Evolutionary conservation across 352 stramenopile species (phyloP).

Genomic region (Phytophthora meadii): DNA sequence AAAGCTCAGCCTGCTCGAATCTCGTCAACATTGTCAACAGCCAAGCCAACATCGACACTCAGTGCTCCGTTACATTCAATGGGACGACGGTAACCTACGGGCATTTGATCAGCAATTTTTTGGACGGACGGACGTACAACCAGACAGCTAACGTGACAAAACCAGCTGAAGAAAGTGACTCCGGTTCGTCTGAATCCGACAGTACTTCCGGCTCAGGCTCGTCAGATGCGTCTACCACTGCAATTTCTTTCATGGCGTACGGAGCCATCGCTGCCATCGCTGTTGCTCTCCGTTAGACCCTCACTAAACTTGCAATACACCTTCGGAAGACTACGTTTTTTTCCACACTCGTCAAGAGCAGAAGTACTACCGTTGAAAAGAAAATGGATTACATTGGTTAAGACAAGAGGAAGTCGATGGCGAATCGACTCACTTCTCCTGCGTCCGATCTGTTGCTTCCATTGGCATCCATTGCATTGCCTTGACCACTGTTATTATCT

Average conservation of each 20-base stretch:
- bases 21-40: slow-evolving; percentile 67
- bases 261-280: slow-evolving; percentile 31
- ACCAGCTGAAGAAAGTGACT: slow-evolving; percentile 20
- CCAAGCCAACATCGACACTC: slow-evolving; percentile 53
- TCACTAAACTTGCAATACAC: slow-evolving; percentile 26
- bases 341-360: too few species aligned
- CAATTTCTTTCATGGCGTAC: slow-evolving; percentile 24
- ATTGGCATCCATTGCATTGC: slow-evolving; percentile 7
- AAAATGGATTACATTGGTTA: slow-evolving; percentile 8
- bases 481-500: neutral
- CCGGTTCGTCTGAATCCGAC: slow-evolving; percentile 25
- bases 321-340: neutral
- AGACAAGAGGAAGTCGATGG: slow-evolving; percentile 42
- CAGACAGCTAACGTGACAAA: slow-evolving; percentile 42
- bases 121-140: slow-evolving; percentile 68
- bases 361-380: too few species aligned
- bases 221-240: slow-evolving; percentile 6
- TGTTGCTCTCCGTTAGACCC: slow-evolving; percentile 25
- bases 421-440: slow-evolving; percentile 23
- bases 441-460: slow-evolving; percentile 6
- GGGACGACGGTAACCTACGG: slow-evolving; percentile 49
- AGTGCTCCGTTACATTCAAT: slow-evolving; percentile 56
- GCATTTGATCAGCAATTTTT: slow-evolving; percentile 51
- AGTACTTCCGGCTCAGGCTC: slow-evolving; percentile 18
- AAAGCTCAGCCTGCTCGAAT: slow-evolving; percentile 43